These are phyloP conservation scores for Lecanosticta acicola DNA, from an alignment of 2,329 filamentous ascomycete genomes.

Conservation along the genomic window DNA sequence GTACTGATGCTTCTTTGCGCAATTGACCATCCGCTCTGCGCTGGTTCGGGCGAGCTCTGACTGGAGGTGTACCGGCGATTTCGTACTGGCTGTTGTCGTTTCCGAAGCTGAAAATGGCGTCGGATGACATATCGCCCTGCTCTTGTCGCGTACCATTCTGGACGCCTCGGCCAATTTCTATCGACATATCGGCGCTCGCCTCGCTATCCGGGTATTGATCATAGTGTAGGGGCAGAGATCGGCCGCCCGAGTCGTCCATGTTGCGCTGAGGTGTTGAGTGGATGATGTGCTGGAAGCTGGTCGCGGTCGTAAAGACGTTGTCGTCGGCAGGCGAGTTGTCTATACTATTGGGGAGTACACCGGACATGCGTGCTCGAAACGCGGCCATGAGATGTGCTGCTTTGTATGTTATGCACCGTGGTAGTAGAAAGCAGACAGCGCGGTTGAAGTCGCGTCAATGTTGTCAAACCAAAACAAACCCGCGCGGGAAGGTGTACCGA, in stretches of 20 bases:
- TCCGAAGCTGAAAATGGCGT: constrained; percentile 45
- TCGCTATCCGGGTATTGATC: constrained; percentile 26
- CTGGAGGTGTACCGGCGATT: constrained; percentile 39
- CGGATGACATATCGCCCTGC: constrained; percentile 43
- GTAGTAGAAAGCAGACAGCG: too few relatives aligned
- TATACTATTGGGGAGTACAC: neutral
- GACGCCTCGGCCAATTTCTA: constrained; percentile 53
- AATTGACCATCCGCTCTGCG: constrained; percentile 35
- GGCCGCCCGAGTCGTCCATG: constrained; percentile 1
- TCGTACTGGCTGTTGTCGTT: constrained; percentile 46
- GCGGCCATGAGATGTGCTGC: neutral
- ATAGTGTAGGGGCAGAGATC: constrained; percentile 18
- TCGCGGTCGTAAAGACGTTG: constrained; percentile 17
- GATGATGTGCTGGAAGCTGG: constrained; percentile 18
- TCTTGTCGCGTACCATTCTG: constrained; percentile 36
- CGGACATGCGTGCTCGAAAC: neutral
- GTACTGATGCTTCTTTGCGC: constrained; percentile 42
- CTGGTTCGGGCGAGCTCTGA: constrained; percentile 22
- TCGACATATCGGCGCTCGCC: constrained; percentile 43
- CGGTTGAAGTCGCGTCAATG: neutral
- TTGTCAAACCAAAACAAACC: neutral
- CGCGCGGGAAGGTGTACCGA: neutral
- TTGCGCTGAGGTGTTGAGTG: constrained; percentile 20
- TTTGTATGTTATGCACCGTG: neutral
- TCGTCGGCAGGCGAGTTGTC: constrained; percentile 2